Evolutionary conservation across 2,329 filamentous ascomycete species (phyloP), one percentile per base, ranked within the genome.

Genomic region (Ophiostoma tasmaniense): DNA sequence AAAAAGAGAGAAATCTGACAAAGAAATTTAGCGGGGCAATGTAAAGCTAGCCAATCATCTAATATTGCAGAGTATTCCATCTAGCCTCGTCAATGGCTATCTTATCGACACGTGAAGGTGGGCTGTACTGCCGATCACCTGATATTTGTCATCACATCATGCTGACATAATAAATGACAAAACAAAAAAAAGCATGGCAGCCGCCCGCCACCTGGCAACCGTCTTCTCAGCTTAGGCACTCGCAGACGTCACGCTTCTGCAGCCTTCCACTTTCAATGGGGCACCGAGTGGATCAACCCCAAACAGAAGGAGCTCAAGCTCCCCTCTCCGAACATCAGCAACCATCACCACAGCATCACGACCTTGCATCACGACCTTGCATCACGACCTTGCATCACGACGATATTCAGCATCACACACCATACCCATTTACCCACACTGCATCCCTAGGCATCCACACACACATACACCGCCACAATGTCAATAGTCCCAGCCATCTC

Each of bases 401-500:
- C 50, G 50, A 28, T 22, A 25, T 25, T 39, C 69, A 14, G 14
- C 17, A 20, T 52, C n/a, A 6, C 33, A 11, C 7, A 14, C 14
- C 25, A 33, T 37, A 30, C 30, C 25, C 28, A 39, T 2, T 30
- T 8, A n/a, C 28, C 50, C 7, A 42, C 1, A 45, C 39, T 30
- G 45, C 39, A 66, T 33, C 30, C 37, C 30, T 10, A 33, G 8
- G 5, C 1, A 33, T 33, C 33, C 3, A n/a, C 33, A 64, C 61
- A 37, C 7, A 33, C 33, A 33, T 8, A 33, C 33, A 22, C 20
- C 33, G 39, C 42, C 71, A 71, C 28, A 73, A 97, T 97, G 93
- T 92, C 93, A 72, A 88, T 92, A 79, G 79, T 85, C 74, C 93
- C 94, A 39, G 86, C 97, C 76, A 93, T 98, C 78, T 96, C 93